phyloP scores from a whole-genome alignment of 371 early-diverging fungal species.

The Apophysomyces elegans region DNA sequence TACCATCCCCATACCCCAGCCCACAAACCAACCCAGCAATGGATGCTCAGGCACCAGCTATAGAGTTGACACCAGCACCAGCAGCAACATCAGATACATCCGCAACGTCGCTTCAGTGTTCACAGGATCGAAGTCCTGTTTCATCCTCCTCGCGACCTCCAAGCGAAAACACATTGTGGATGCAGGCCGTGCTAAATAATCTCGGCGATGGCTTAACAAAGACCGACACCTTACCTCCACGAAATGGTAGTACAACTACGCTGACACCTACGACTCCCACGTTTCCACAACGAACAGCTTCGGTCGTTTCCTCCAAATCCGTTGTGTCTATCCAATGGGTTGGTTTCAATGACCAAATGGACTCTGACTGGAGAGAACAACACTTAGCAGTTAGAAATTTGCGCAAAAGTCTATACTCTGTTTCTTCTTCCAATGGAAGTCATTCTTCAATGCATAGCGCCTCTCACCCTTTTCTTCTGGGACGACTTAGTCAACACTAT shows the following conservation, averaged over 20 bases:
- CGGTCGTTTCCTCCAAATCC: conserved; percentile 18
- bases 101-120: no score
- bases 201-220: neutral
- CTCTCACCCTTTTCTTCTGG: neutral
- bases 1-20: neutral
- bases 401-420: conserved; percentile 7
- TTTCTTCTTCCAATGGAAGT: neutral
- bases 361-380: conserved; percentile 22
- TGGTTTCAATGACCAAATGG: conserved; percentile 46
- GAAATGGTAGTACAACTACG: neutral
- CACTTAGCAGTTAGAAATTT: conserved; percentile 40
- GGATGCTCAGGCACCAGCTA: neutral
- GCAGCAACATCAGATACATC: neutral
- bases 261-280: conserved; percentile 5
- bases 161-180: conserved; percentile 8
- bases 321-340: conserved; percentile 47
- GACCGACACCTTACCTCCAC: neutral
- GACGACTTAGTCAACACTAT: neutral
- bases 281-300: conserved; percentile 1
- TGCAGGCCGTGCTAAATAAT: conserved; percentile 6
- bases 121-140: no score
- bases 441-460: neutral
- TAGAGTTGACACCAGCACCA: neutral
- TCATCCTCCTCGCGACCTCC: neutral
- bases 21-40: neutral